A percentile compares a stretch with the other conserved stretches of the same genome.
These are phyloP conservation scores for Fusarium graminum DNA, from an alignment of 2,329 filamentous ascomycete genomes.

Conservation along the genomic window DNA sequence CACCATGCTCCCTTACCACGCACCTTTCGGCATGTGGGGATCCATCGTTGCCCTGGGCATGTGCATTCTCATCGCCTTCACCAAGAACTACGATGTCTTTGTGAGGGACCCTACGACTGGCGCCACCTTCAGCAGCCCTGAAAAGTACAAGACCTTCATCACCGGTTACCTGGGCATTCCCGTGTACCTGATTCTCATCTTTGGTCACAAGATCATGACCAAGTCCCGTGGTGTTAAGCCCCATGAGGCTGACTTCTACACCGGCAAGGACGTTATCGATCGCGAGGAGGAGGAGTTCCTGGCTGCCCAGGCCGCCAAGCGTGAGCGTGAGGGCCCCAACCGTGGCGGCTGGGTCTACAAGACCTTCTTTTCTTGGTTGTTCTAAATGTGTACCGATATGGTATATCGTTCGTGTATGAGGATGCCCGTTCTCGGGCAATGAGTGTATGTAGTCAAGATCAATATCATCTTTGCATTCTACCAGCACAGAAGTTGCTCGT, in stretches of 20 bases:
- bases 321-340: conserved; percentile 43
- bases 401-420: conserved; percentile 11
- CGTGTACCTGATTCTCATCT: conserved; percentile 76
- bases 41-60: conserved; percentile 76
- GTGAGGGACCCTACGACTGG: conserved; percentile 55
- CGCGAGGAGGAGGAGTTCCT: conserved; percentile 78
- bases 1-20: conserved; percentile 70
- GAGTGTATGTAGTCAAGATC: conserved; percentile 34
- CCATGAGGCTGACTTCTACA: conserved; percentile 75
- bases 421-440: conserved; percentile 12
- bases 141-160: conserved; percentile 82
- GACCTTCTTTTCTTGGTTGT: conserved; percentile 56
- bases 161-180: conserved; percentile 84
- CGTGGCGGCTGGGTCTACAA: conserved; percentile 55
- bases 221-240: conserved; percentile 68
- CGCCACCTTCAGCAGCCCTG: conserved; percentile 58
- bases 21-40: conserved; percentile 78
- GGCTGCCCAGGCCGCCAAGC: conserved; percentile 54
- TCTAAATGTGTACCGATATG: conserved; percentile 43
- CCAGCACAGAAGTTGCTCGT: neutral
- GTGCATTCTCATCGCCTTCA: conserved; percentile 79
- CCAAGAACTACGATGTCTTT: conserved; percentile 87
- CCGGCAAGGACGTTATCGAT: conserved; percentile 80
- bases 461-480: conserved; percentile 24
- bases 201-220: conserved; percentile 73